A percentile compares a stretch with the other conserved stretches of the same genome.
phyloP scores from a whole-genome alignment of 768 basidiomycete genomes.

The Tubosaeta sp. region DNA sequence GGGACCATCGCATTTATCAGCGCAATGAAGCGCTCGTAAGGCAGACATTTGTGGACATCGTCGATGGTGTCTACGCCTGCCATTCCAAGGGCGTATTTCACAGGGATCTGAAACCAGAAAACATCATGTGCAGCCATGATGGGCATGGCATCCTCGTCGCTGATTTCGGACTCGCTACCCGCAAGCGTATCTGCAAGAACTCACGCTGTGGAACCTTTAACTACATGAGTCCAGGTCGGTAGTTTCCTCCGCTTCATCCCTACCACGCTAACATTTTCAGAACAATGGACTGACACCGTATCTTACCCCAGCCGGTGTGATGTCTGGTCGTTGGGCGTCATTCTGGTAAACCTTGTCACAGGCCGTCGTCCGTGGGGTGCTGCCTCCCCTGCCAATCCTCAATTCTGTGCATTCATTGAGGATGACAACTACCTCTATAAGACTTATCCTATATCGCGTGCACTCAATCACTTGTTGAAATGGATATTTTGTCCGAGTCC shows the following conservation, averaged over 20 bases:
- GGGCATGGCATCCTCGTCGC: slow-evolving; percentile 57
- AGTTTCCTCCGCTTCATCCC: background rate
- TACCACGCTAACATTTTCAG: slow-evolving; percentile 2
- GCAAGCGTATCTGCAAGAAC: slow-evolving; percentile 40
- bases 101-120: slow-evolving; percentile 87
- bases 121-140: slow-evolving; percentile 56
- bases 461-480: slow-evolving; percentile 12
- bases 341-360: slow-evolving; percentile 79
- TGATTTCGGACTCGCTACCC: slow-evolving; percentile 74
- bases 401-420: slow-evolving; percentile 13
- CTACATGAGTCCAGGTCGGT: slow-evolving; percentile 71
- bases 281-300: slow-evolving; percentile 55
- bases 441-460: slow-evolving; percentile 12
- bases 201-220: slow-evolving; percentile 56
- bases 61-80: slow-evolving; percentile 75
- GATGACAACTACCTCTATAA: slow-evolving; percentile 15
- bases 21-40: slow-evolving; percentile 62
- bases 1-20: slow-evolving; percentile 48
- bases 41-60: slow-evolving; percentile 67
- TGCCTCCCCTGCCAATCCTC: slow-evolving; percentile 6
- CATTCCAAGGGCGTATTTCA: slow-evolving; percentile 72
- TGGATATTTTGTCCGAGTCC: slow-evolving; percentile 16
- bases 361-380: slow-evolving; percentile 31
- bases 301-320: slow-evolving; percentile 37
- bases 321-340: slow-evolving; percentile 73